Evolutionary conservation across 495 filamentous ascomycete species (phyloP), one percentile per base, ranked within the genome.

Genomic region (Coniosporium apollinis): DNA sequence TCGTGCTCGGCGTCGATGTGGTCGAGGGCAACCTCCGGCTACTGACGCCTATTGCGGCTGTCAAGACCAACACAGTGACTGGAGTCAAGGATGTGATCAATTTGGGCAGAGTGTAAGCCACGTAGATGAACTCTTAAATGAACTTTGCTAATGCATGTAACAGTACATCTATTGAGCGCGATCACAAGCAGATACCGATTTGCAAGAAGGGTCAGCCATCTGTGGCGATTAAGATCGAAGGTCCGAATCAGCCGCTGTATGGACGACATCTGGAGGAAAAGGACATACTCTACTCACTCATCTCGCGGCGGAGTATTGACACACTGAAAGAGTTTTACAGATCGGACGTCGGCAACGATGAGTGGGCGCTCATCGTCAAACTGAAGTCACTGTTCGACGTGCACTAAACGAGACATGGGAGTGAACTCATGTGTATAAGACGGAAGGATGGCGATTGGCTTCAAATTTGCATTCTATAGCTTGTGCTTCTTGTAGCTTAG

Each of bases 151-250:
- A 34, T 38, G 51, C 36, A 36, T 15, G 35, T 30, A n/a, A 36
- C 48, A 92, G 86, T 11, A 75, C 80, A 42, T 83, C 78, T 6
- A 96, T 99, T 55, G 86, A 96, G 58, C 79, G 91, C 53, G 91
- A 99, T 43, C 91, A 96, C 72, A 99, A 96, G 62, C 68, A 87
- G 32, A 74, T 99, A 47, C 68, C 63, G 8, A 63, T 92, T 31
- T 86, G 80, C 62, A 99, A 96, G 62, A 86, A 83, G 61, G 91
- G 87, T 38, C 82, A 93, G 49, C 91, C 89, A 21, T 92, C 85
- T 4, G 89, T 96, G 11, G 89, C 89, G 17, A 67, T 99, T 59
- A 99, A 99, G 71, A 85, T 99, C 51, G 89, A 99, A 61, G 87
- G 85, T 11, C 60, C 79, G 15, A 87, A 94, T 57, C 89, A 99